Percentiles rank a stretch among this genome's conserved stretches.
Conservation (phyloP, 805 yeast species). For the Babjeviella inositovora region DNA sequence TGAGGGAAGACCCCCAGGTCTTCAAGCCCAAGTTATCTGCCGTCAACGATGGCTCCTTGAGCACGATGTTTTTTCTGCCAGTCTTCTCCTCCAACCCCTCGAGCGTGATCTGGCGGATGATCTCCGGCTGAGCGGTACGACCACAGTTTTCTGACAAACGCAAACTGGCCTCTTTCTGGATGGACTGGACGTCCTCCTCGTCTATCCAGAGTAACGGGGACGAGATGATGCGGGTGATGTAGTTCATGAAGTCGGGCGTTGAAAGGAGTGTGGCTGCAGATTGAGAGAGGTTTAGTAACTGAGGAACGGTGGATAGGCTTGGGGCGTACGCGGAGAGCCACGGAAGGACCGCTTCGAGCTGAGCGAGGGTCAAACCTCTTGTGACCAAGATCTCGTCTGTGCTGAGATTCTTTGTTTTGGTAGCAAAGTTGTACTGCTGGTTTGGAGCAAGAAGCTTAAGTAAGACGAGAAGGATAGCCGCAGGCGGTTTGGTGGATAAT, state of each 20-base stretch:
- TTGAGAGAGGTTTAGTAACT: conserved; percentile 8
- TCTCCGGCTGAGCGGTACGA: conserved; percentile 64
- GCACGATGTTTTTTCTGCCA: conserved; percentile 8
- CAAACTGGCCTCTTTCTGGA: conserved; percentile 40
- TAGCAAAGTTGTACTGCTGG: conserved; percentile 32
- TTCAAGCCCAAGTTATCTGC: conserved; percentile 80
- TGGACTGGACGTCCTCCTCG: conserved; percentile 13
- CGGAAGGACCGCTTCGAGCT: conserved; percentile 10
- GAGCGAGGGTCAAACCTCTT: conserved; percentile 12
- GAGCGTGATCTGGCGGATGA: conserved; percentile 41
- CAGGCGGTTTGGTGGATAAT: conserved; percentile 27
- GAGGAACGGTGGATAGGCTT: conserved; percentile 12
- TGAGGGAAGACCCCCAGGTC: conserved; percentile 89
- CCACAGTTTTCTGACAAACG: conserved; percentile 76
- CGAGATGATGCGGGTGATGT: conserved; percentile 32
- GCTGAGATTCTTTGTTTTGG: conserved; percentile 2
- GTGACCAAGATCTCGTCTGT: conserved; percentile 10
- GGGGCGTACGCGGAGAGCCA: conserved; percentile 29
- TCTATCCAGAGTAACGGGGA: conserved; percentile 29
- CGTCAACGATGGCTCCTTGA: conserved; percentile 77
- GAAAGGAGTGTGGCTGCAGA: conserved; percentile 11
- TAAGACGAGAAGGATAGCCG: conserved; percentile 21
- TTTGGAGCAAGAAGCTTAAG: conserved; percentile 31
- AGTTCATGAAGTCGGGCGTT: conserved; percentile 19
- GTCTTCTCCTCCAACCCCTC: conserved; percentile 12